phyloP scores from a whole-genome alignment of 345 rosid genomes.

The Eucalyptus leucophloia region DNA sequence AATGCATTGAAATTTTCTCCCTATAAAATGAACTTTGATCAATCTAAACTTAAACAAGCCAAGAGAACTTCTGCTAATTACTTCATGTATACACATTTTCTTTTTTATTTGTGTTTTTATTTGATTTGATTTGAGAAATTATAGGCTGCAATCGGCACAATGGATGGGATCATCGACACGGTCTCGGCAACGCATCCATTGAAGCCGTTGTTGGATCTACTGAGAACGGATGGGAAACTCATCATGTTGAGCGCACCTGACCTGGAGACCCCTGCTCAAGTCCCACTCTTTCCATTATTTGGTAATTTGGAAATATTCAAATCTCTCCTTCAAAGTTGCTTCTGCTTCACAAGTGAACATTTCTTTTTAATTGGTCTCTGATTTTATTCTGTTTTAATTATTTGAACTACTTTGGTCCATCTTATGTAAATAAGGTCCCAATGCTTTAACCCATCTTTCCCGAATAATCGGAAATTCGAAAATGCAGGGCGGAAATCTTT shows the following conservation, averaged over 20 bases:
- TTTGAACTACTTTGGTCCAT: not conserved
- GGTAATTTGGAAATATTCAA: not conserved
- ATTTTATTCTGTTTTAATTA: no score
- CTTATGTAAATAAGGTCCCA: not conserved
- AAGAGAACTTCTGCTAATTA: not conserved
- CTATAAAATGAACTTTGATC: not conserved
- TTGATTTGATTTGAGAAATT: not conserved
- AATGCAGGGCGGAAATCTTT: slow-evolving; percentile 3
- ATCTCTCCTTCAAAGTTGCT: not conserved
- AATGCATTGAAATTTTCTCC: not conserved
- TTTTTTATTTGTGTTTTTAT: not conserved
- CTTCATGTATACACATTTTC: not conserved
- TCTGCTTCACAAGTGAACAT: not conserved
- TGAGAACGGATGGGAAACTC: slow-evolving; percentile 10
- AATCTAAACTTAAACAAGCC: not conserved
- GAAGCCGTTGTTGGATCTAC: not conserved
- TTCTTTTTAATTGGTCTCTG: not conserved
- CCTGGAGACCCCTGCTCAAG: not conserved
- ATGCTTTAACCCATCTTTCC: not conserved
- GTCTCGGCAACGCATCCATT: slow-evolving; percentile 1
- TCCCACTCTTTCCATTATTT: not conserved
- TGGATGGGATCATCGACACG: slow-evolving; percentile 17
- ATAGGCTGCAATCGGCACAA: slow-evolving; percentile 5
- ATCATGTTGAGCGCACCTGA: slow-evolving; percentile 2
- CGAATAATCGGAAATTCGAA: not conserved